A percentile compares a stretch with the other conserved stretches of the same genome.
These are phyloP conservation scores for Aspergillus ruber DNA, from an alignment of 2,329 filamentous ascomycete species.

Conservation along the genomic window DNA sequence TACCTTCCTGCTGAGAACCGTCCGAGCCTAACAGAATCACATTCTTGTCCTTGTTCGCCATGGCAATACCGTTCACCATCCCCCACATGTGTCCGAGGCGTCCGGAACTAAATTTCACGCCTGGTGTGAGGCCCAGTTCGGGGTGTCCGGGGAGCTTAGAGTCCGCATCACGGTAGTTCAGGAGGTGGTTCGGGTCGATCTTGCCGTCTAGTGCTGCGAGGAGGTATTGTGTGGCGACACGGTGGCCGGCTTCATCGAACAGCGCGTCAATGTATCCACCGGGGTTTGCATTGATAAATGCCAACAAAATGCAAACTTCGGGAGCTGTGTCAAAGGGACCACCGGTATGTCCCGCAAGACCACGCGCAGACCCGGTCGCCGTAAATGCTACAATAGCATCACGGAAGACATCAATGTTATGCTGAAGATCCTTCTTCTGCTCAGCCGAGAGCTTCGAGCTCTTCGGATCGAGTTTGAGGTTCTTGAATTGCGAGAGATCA, in stretches of 20 bases:
- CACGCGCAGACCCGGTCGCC: constrained; percentile 31
- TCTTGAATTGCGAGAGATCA: constrained; percentile 29
- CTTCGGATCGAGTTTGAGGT: constrained; percentile 28
- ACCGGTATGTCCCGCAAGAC: constrained; percentile 34
- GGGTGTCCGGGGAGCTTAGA: constrained; percentile 37
- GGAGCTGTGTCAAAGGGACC: constrained; percentile 36
- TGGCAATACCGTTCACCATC: constrained; percentile 33
- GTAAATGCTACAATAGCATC: constrained; percentile 38
- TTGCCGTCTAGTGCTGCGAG: constrained; percentile 31
- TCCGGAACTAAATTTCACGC: constrained; percentile 36
- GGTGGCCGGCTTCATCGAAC: constrained; percentile 35
- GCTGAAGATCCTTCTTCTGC: constrained; percentile 31
- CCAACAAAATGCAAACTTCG: constrained; percentile 35
- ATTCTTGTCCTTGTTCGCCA: constrained; percentile 33
- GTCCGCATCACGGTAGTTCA: constrained; percentile 36
- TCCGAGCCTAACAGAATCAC: constrained; percentile 34
- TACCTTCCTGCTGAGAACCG: constrained; percentile 38
- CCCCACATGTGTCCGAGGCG: constrained; percentile 37
- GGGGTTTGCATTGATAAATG: constrained; percentile 29
- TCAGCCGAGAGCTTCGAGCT: constrained; percentile 27
- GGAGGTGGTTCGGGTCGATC: constrained; percentile 33
- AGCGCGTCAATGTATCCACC: constrained; percentile 27
- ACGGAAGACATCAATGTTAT: constrained; percentile 34
- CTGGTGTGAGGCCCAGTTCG: constrained; percentile 34
- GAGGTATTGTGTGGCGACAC: constrained; percentile 37